Base-by-base conservation (phyloP, 2,329 filamentous ascomycete genomes). In the Penicillium sp. region DNA sequence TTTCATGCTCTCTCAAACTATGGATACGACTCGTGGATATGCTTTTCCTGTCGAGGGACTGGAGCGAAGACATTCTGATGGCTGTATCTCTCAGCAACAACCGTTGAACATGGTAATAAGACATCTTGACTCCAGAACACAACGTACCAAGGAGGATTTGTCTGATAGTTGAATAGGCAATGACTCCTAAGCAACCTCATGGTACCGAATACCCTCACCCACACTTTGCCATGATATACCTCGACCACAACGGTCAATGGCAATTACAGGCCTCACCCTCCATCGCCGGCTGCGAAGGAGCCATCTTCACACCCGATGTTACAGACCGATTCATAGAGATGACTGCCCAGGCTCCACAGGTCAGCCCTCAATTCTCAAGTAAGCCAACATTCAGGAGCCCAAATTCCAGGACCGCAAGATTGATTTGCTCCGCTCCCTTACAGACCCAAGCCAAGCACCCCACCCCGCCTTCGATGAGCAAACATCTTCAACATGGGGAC, bases 141-240 rank as follows among this genome's bases (percentile, higher is more conserved):
- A 50, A 38, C 10, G 3, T 14, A 32, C 19, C 38, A 4, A 40
- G 9, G 18, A 13, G 19, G n/a, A 27, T 19, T 26, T 27, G 27
- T 23, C 47, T 55, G 18, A 53, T 7, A 35, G 11, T 35, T 30
- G 23, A 47, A 55, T 47, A 68, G 64, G 42, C 64, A 2, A 53
- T 58, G 29, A 51, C 58, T 47, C 55, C 61, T 34, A 59, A 62
- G 11, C 60, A 60, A 49, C 41, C 61, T 14, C 47, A 52, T 18
- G 55, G 56, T 36, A 49, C 63, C 10, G 59, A 64, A 18, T 59
- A 69, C 10, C 65, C 68, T 23, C 70, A 70, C 32, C 62, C 66
- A 6, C 71, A 74, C 47, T 74, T 68, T 44, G 70, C 70, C n/a
- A 59, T 74, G 51, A 63, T 74, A 35, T 74, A 70, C 47, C 62